phyloP scores from a whole-genome alignment of 1,284 basidiomycete species.

The Ustilago lituana region DNA sequence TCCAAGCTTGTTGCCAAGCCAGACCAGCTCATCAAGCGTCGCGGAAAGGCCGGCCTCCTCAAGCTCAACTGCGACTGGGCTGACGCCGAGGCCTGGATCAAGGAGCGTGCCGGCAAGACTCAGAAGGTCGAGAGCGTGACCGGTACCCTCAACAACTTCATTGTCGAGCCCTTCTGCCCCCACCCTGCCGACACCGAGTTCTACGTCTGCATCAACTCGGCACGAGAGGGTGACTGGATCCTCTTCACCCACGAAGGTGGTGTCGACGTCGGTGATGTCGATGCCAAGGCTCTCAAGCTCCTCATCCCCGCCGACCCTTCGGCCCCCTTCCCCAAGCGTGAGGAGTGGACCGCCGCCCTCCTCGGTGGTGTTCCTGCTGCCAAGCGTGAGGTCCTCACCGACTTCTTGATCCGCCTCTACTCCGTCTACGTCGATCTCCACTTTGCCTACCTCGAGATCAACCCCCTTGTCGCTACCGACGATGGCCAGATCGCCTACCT shows the following conservation, averaged over 20 bases:
- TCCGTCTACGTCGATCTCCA: conserved; percentile 88
- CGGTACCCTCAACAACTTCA: conserved; percentile 95
- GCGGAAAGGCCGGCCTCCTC: conserved; percentile 96
- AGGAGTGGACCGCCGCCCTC: conserved; percentile 69
- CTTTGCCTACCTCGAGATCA: conserved; percentile 98
- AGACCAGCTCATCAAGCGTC: conserved; percentile 99
- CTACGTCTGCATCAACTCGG: conserved; percentile 98
- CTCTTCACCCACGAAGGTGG: conserved; percentile 99
- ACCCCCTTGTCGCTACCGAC: conserved; percentile 95
- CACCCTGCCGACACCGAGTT: conserved; percentile 94
- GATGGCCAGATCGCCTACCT: conserved; percentile 89
- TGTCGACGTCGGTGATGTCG: conserved; percentile 98
- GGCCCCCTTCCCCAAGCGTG: conserved; percentile 81
- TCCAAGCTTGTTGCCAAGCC: conserved; percentile 68
- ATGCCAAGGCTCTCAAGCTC: conserved; percentile 92
- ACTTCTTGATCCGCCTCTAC: conserved; percentile 95
- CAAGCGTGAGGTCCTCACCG: conserved; percentile 64
- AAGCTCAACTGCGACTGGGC: conserved; percentile 91
- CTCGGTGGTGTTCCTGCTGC: conserved; percentile 54
- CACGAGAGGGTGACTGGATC: conserved; percentile 92
- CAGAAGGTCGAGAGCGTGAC: conserved; percentile 93
- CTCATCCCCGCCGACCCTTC: conserved; percentile 83
- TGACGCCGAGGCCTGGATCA: conserved; percentile 78
- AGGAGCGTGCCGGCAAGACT: conserved; percentile 88
- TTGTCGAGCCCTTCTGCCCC: conserved; percentile 97